Percentiles rank a stretch among this genome's conserved stretches.
Evolutionary conservation across 2,329 filamentous ascomycete genomes (phyloP).

Genomic region (Annulohypoxylon truncatum): DNA sequence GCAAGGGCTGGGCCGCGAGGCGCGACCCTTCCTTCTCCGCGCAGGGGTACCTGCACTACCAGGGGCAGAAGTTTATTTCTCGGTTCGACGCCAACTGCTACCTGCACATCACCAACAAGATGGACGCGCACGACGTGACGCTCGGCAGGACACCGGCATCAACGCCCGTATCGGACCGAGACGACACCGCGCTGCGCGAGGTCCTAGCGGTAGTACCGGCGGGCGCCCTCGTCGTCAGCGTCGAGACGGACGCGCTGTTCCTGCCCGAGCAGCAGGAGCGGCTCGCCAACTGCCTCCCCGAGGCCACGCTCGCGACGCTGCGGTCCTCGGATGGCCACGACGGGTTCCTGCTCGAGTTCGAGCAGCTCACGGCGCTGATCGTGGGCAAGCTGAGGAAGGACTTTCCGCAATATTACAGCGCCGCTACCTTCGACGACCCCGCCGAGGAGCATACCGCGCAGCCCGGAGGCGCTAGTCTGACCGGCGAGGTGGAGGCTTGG

Average conservation of each 20-base stretch:
- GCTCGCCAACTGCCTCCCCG: slow-evolving; percentile 48
- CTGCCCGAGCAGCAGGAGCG: slow-evolving; percentile 49
- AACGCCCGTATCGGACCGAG: slow-evolving; percentile 29
- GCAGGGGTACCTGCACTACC: slow-evolving; percentile 54
- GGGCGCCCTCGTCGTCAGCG: slow-evolving; percentile 50
- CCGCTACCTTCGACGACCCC: not conserved
- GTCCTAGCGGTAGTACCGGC: slow-evolving; percentile 44
- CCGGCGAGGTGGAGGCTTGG: slow-evolving; percentile 39
- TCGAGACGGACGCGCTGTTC: slow-evolving; percentile 52
- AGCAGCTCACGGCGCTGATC: slow-evolving; percentile 47
- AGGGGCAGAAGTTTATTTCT: slow-evolving; percentile 53
- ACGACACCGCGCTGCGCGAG: slow-evolving; percentile 37
- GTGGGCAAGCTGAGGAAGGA: slow-evolving; percentile 36
- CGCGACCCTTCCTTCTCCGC: slow-evolving; percentile 49
- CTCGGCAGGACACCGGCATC: slow-evolving; percentile 29
- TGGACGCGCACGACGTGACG: slow-evolving; percentile 54
- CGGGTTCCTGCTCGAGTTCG: slow-evolving; percentile 53
- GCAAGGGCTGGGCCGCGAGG: slow-evolving; percentile 27
- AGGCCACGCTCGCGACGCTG: slow-evolving; percentile 46
- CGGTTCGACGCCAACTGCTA: slow-evolving; percentile 56
- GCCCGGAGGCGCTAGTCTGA: slow-evolving; percentile 33
- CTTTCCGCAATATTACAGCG: slow-evolving; percentile 31
- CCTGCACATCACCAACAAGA: slow-evolving; percentile 53
- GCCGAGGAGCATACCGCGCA: slow-evolving; percentile 21
- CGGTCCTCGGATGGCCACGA: slow-evolving; percentile 51